These are phyloP conservation scores for Teunomyces kruisii DNA, from an alignment of 805 yeast genomes.

Conservation along the genomic window DNA sequence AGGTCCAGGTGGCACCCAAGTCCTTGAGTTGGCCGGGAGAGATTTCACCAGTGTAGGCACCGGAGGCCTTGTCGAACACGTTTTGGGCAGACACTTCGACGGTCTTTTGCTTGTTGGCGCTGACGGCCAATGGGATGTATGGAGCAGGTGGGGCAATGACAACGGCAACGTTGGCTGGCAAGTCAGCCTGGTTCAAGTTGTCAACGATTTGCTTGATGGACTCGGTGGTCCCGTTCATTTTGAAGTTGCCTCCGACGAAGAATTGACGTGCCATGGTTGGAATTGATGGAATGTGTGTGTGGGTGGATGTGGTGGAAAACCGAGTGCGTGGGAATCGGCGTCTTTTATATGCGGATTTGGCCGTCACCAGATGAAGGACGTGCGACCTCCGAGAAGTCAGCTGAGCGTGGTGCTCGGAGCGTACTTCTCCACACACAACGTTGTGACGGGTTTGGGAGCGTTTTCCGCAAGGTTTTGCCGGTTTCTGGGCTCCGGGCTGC, in stretches of 20 bases:
- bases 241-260: conserved; percentile 99
- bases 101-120: conserved; percentile 63
- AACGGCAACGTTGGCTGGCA: conserved; percentile 82
- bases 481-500: too few relatives aligned
- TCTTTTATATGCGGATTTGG: conserved; percentile 8
- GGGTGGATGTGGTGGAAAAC: neutral
- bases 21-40: conserved; percentile 88
- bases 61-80: conserved; percentile 80
- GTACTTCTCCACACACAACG: conserved; percentile 1
- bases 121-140: conserved; percentile 76
- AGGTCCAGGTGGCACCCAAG: conserved; percentile 90
- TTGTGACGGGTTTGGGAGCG: too few relatives aligned
- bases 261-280: conserved; percentile 76
- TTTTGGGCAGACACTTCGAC: conserved; percentile 90
- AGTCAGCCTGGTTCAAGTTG: conserved; percentile 72
- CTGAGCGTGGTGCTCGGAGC: conserved; percentile 4
- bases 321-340: neutral
- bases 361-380: conserved; percentile 6
- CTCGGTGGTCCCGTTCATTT: conserved; percentile 92
- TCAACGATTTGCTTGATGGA: conserved; percentile 83
- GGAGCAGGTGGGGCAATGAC: conserved; percentile 97
- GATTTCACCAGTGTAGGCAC: conserved; percentile 98
- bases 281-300: conserved; percentile 13
- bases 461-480: too few relatives aligned
- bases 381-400: conserved; percentile 1